These are phyloP conservation scores for Ceratocystis huliohia DNA, from an alignment of 2,329 filamentous ascomycete genomes.

Conservation along the genomic window DNA sequence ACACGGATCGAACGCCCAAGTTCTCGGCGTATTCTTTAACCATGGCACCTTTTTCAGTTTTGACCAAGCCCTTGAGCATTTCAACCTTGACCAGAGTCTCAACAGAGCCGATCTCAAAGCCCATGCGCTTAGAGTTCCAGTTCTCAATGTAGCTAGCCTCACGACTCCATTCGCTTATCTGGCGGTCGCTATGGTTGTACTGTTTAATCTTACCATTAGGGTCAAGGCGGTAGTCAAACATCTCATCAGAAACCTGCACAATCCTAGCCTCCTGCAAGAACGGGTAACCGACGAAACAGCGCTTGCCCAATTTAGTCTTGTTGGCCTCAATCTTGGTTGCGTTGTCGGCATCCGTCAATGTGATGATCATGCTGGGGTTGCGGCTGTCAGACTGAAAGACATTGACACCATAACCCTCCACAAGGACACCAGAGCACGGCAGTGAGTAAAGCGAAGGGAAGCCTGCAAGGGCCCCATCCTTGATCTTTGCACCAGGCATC, in stretches of 20 bases:
- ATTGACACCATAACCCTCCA: constrained; percentile 67
- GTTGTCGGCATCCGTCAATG: constrained; percentile 59
- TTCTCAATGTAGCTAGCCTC: constrained; percentile 75
- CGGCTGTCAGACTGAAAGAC: constrained; percentile 93
- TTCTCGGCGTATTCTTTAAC: constrained; percentile 87
- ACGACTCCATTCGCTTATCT: constrained; percentile 72
- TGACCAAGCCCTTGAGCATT: constrained; percentile 80
- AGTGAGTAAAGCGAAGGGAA: constrained; percentile 85
- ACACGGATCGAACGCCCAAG: constrained; percentile 73
- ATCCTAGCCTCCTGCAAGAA: constrained; percentile 93
- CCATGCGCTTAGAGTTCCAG: constrained; percentile 80
- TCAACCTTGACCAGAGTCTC: constrained; percentile 87
- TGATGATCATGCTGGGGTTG: constrained; percentile 93
- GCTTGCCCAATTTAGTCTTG: constrained; percentile 67
- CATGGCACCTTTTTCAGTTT: constrained; percentile 80
- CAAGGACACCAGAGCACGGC: constrained; percentile 63
- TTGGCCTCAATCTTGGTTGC: constrained; percentile 60
- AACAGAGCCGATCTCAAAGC: constrained; percentile 72
- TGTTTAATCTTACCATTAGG: constrained; percentile 52
- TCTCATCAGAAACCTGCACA: constrained; percentile 75
- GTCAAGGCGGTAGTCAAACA: constrained; percentile 73
- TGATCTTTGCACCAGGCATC: constrained; percentile 71
- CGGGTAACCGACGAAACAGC: constrained; percentile 84
- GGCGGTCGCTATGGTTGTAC: constrained; percentile 57
- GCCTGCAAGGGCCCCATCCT: constrained; percentile 71